Conservation (phyloP, 2,329 filamentous ascomycete species). For the Amauroascus niger region DNA sequence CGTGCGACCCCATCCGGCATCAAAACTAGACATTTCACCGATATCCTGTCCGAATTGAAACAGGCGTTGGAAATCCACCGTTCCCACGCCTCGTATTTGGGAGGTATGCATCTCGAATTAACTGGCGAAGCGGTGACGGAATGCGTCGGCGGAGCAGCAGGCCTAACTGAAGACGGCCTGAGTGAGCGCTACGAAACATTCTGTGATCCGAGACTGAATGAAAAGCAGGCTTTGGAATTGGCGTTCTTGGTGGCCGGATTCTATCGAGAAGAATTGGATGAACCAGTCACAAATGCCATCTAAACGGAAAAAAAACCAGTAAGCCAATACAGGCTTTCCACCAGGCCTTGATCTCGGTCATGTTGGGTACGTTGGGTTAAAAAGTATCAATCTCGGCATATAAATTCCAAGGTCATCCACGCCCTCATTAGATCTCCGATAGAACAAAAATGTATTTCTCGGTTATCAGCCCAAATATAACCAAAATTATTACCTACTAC, state of each 20-base stretch:
- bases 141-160: constrained; percentile 83
- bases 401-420: background rate
- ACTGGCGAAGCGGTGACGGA: constrained; percentile 95
- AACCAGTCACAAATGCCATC: constrained; percentile 17
- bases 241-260: constrained; percentile 88
- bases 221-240: constrained; percentile 93
- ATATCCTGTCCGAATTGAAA: constrained; percentile 79
- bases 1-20: constrained; percentile 61
- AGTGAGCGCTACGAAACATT: constrained; percentile 89
- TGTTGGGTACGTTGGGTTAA: too few relatives aligned
- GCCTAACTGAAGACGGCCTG: constrained; percentile 76
- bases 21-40: constrained; percentile 85
- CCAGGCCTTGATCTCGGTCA: too few relatives aligned
- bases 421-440: background rate
- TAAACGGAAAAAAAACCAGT: background rate
- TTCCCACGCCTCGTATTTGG: constrained; percentile 72
- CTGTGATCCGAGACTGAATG: constrained; percentile 89
- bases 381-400: too few relatives aligned
- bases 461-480: background rate
- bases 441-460: background rate
- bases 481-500: background rate
- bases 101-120: constrained; percentile 88
- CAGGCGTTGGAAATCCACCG: constrained; percentile 78
- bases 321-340: background rate
- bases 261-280: constrained; percentile 45